phyloP scores from a whole-genome alignment of 2,329 filamentous ascomycete species.

The Penicillium sp. region DNA sequence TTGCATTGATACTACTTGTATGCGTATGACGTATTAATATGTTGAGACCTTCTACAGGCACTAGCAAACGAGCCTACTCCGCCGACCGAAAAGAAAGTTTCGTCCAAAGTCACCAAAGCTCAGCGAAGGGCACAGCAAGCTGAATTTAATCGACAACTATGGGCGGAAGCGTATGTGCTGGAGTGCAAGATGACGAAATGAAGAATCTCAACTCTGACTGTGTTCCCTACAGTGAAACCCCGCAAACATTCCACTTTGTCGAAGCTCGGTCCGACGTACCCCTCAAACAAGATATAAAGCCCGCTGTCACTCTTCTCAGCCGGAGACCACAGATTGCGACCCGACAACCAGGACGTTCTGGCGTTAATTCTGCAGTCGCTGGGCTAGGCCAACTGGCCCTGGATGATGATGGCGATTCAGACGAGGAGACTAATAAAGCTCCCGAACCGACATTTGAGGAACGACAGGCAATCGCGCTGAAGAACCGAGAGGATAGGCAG shows the following conservation, averaged over 20 bases:
- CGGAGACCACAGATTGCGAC: slow-evolving; percentile 72
- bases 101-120: slow-evolving; percentile 64
- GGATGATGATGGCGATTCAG: slow-evolving; percentile 63
- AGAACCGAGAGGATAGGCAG: slow-evolving; percentile 85
- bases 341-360: slow-evolving; percentile 50
- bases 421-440: slow-evolving; percentile 61
- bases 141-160: slow-evolving; percentile 80
- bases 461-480: slow-evolving; percentile 72
- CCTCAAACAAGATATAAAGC: slow-evolving; percentile 71
- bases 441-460: slow-evolving; percentile 71
- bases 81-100: slow-evolving; percentile 46
- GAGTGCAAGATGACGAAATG: not conserved
- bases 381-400: slow-evolving; percentile 50
- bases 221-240: slow-evolving; percentile 60
- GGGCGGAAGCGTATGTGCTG: slow-evolving; percentile 75
- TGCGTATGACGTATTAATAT: slow-evolving; percentile 4
- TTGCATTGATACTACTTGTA: not conserved
- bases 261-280: slow-evolving; percentile 64
- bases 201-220: slow-evolving; percentile 6
- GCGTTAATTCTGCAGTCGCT: slow-evolving; percentile 41
- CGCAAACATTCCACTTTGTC: slow-evolving; percentile 73
- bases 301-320: slow-evolving; percentile 78
- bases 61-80: slow-evolving; percentile 39
- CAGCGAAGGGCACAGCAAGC: slow-evolving; percentile 77
- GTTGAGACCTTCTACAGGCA: slow-evolving; percentile 33